Base-by-base conservation (phyloP, 441 rosid species). In the Croton laevigatus region DNA sequence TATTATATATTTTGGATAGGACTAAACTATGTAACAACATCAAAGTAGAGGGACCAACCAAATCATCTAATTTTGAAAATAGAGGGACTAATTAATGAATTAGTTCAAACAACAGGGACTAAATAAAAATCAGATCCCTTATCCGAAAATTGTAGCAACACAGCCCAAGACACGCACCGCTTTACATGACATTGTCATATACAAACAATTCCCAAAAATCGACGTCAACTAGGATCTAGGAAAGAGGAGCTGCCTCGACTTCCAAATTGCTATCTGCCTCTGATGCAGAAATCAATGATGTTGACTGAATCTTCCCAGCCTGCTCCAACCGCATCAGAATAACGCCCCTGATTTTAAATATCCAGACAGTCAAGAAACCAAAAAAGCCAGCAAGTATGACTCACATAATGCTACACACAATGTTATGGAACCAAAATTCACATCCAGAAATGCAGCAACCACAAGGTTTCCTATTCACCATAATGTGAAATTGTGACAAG, bases 271-370 rank as follows among this genome's bases (percentile, higher is more conserved):
- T 69, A 16, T 80, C 93, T 12, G 80, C 70, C 70, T 86, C 97
- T 14, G 91, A 59, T 5, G 84, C 89, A 1, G 98, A 87, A 62
- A 94, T 91, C 52, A 94, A 80, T 4, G 98, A 94, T 38, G 96
- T 96, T 0, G 99, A 89, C 72, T 94, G 94, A 74, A 92, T 94
- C 88, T 91, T 92, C 32, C 99, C 98, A 0, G 91, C 87, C 53
- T 89, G 77, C 77, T 94, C 99, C 63, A 94, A 81, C 72, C 97
- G 83, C 99, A 92, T 92, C 76, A 94, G 80, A 72, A 92, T 90
- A 69, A 94, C 98, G 12, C 99, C 99, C 78, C 99, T 94, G 84
- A 45, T 6, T 17, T 19, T 32, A 5, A 0, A 34, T 20, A 51
- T 8, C 0, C 53, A 59, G n/a, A 42, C 2, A 20, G 32, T 34